Conservation (phyloP, 73 alveolate species). For the Uronychia binucleata region DNA sequence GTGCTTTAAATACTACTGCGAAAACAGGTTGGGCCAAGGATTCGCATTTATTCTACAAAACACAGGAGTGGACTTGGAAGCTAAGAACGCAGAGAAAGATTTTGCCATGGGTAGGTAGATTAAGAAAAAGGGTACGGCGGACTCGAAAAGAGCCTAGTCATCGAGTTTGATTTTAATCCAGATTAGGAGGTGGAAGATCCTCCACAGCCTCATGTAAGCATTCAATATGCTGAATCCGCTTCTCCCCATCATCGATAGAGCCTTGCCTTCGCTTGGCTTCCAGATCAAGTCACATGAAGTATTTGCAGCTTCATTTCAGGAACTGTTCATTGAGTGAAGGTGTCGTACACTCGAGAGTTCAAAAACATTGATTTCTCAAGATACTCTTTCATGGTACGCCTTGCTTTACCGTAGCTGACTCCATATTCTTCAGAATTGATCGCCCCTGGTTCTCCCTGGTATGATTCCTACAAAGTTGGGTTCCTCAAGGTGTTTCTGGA, state of each 20-base stretch:
- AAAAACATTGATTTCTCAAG: not conserved
- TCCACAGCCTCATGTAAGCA: conserved; percentile 45
- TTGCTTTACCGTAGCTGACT: not conserved
- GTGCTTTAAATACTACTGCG: conserved; percentile 24
- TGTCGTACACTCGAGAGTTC: conserved; percentile 19
- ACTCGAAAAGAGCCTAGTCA: conserved; percentile 16
- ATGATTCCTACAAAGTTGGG: conserved; percentile 23
- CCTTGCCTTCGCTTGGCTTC: conserved; percentile 30
- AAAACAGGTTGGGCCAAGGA: conserved; percentile 37
- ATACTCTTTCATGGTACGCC: not conserved
- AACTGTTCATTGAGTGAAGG: conserved; percentile 7
- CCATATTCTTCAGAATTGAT: not conserved
- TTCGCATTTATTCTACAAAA: conserved; percentile 39
- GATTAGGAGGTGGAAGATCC: conserved; percentile 16
- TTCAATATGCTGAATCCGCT: conserved; percentile 12
- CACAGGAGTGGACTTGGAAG: not conserved
- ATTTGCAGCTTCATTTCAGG: not conserved
- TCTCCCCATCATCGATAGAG: conserved; percentile 3
- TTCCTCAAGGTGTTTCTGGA: conserved; percentile 26
- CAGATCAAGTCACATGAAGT: conserved; percentile 6
- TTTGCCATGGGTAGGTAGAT: conserved; percentile 13
- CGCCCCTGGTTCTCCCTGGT: not conserved
- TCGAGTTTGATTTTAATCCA: conserved; percentile 43
- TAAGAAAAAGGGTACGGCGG: conserved; percentile 14
- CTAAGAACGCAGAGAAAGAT: not conserved